Evolutionary conservation across 306 rosid genomes (phyloP).

Genomic region (Luffa aegyptiaca): DNA sequence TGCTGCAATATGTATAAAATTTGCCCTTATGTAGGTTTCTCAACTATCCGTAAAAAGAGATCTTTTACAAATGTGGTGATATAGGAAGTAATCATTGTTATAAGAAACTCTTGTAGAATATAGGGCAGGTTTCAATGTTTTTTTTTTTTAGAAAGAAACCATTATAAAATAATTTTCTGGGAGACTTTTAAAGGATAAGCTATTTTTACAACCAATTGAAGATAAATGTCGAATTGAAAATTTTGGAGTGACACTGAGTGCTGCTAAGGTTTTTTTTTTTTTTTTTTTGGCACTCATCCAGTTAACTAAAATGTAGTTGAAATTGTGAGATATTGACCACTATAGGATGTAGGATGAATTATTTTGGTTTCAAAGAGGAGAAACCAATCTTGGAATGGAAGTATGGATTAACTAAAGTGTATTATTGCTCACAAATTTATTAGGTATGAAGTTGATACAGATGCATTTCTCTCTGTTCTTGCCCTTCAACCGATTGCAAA

Average conservation of each 20-base stretch:
- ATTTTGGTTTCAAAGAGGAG: not conserved
- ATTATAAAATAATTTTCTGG: not conserved
- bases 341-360: not conserved
- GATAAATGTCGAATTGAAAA: not conserved
- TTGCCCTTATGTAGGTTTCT: no score
- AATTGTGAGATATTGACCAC: not conserved
- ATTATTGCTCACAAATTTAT: constrained; percentile 8
- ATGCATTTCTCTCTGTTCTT: constrained; percentile 89
- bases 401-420: not conserved
- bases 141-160: not conserved
- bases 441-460: constrained; percentile 97
- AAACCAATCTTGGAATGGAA: not conserved
- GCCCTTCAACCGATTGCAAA: constrained; percentile 89
- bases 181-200: not conserved
- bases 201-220: not conserved
- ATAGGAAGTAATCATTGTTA: not conserved
- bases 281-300: not conserved
- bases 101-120: not conserved
- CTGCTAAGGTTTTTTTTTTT: not conserved
- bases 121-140: no score
- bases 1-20: not conserved
- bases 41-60: no score
- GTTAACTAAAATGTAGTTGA: not conserved
- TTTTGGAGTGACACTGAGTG: not conserved
- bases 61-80: not conserved